phyloP scores from a whole-genome alignment of 257 asterid species.

The Verbascum thapsus region DNA sequence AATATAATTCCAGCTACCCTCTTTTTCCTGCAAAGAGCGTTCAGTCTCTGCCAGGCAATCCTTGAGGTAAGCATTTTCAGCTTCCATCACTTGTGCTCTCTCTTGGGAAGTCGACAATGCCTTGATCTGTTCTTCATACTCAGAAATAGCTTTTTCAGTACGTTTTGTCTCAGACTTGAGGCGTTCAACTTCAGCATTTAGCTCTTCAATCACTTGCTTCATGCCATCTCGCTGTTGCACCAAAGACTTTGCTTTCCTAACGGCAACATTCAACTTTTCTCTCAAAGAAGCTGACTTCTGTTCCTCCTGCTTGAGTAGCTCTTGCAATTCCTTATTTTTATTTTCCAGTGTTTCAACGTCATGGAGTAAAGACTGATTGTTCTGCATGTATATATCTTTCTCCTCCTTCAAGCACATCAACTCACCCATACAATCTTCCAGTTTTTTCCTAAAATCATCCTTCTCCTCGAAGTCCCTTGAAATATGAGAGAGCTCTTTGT shows the following conservation, averaged over 20 bases:
- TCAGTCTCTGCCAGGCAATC: conserved; percentile 63
- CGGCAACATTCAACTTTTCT: conserved; percentile 90
- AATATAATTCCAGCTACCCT: conserved; percentile 54
- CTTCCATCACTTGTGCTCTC: conserved; percentile 57
- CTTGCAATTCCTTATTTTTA: conserved; percentile 65
- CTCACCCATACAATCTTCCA: conserved; percentile 54
- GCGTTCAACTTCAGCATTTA: conserved; percentile 61
- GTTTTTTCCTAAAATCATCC: conserved; percentile 44
- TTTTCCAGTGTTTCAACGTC: conserved; percentile 58
- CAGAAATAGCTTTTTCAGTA: conserved; percentile 54
- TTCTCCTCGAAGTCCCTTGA: conserved; percentile 45
- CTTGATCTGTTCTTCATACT: conserved; percentile 54
- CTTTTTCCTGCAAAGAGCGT: conserved; percentile 57
- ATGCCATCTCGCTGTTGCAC: conserved; percentile 86
- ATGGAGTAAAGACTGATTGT: conserved; percentile 53
- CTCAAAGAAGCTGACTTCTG: conserved; percentile 75
- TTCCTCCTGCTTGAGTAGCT: conserved; percentile 74
- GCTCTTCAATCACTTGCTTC: conserved; percentile 78
- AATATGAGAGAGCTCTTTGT: conserved; percentile 38
- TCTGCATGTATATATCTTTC: conserved; percentile 46
- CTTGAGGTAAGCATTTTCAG: conserved; percentile 62
- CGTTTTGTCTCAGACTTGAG: conserved; percentile 54
- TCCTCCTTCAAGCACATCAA: conserved; percentile 67
- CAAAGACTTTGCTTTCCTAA: conserved; percentile 91
- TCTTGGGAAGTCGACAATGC: conserved; percentile 55